phyloP scores from a whole-genome alignment of 345 rosid genomes.

The Syzygium aromaticum region DNA sequence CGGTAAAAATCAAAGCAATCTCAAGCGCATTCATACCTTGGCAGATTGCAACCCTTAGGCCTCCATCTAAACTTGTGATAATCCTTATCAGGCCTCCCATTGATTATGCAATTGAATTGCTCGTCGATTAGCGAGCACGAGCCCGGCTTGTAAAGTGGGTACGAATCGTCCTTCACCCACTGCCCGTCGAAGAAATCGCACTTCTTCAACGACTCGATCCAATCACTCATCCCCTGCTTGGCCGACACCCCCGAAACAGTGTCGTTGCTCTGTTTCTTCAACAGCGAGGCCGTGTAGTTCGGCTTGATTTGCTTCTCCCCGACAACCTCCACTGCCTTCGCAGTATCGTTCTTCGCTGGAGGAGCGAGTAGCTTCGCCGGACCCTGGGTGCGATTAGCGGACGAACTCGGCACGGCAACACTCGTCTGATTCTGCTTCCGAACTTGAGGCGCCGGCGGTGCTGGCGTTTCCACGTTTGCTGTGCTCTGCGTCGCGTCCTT shows the following conservation, averaged over 20 bases:
- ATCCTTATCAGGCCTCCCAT: conserved; percentile 73
- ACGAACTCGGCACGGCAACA: conserved; percentile 6
- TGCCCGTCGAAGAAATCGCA: conserved; percentile 83
- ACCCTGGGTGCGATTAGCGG: not conserved
- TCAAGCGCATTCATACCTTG: conserved; percentile 35
- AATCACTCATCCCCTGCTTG: conserved; percentile 31
- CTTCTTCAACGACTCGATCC: conserved; percentile 38
- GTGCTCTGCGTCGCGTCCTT: not conserved
- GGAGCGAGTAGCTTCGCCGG: not conserved
- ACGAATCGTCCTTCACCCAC: conserved; percentile 82
- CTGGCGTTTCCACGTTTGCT: not conserved
- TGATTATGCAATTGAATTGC: conserved; percentile 68
- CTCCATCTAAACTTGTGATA: conserved; percentile 80
- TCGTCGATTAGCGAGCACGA: conserved; percentile 77
- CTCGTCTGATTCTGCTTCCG: not conserved
- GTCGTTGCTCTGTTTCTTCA: conserved; percentile 31
- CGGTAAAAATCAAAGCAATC: not conserved
- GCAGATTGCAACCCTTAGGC: conserved; percentile 75
- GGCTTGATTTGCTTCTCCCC: conserved; percentile 11
- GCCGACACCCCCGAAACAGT: conserved; percentile 4
- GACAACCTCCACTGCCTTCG: conserved; percentile 9
- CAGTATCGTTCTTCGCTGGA: conserved; percentile 3
- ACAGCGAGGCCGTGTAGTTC: conserved; percentile 29
- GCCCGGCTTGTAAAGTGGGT: conserved; percentile 89
- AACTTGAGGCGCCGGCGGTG: not conserved